Conservation (phyloP, 257 asterid genomes). For the Solanum virginianum region DNA sequence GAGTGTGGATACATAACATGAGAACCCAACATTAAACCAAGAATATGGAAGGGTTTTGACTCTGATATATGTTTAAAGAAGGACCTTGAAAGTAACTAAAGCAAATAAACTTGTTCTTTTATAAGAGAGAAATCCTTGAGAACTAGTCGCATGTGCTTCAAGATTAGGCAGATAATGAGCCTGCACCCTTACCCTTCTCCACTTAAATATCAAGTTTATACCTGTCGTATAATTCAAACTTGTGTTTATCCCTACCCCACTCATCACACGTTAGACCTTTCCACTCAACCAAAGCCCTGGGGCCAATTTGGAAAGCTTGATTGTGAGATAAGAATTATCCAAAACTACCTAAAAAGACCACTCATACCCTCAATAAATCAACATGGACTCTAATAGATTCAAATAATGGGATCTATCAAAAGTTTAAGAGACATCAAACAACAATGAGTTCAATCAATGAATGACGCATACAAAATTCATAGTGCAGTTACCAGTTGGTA, state of each 20-base stretch:
- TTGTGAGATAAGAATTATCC: neutral
- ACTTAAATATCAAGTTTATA: neutral
- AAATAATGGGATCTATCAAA: neutral
- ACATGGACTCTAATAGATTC: neutral
- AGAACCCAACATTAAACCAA: neutral
- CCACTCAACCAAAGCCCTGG: neutral
- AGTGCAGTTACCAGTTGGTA: neutral
- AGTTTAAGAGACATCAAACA: neutral
- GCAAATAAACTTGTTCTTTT: neutral
- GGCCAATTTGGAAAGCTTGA: neutral
- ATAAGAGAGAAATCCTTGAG: neutral
- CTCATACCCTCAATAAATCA: neutral
- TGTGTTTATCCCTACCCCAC: neutral
- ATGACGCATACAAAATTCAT: neutral
- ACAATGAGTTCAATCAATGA: neutral
- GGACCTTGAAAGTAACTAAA: neutral
- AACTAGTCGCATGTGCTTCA: neutral
- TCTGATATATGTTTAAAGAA: neutral
- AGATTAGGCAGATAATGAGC: neutral
- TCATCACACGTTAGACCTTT: neutral
- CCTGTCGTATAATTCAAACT: neutral
- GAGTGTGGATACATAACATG: neutral
- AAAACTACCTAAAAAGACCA: neutral
- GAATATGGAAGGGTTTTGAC: neutral
- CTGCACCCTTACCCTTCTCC: neutral